Conservation (phyloP, 495 filamentous ascomycete genomes). For the Copromyces sp. region DNA sequence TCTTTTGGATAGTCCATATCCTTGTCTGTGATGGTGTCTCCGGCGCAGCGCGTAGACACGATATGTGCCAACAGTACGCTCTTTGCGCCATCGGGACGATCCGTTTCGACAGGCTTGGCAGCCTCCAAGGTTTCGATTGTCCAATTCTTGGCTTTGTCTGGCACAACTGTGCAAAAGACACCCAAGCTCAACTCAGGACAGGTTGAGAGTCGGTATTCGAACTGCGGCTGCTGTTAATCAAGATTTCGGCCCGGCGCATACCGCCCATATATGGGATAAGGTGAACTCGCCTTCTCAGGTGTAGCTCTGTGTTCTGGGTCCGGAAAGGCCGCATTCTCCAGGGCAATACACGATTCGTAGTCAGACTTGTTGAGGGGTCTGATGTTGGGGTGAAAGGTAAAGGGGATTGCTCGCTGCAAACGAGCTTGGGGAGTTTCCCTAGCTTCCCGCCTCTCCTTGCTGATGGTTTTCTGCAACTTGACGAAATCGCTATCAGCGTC, state of each 20-base stretch:
- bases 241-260: neutral
- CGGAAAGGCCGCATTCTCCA: slow-evolving; percentile 69
- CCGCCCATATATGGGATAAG: neutral
- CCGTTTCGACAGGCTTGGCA: slow-evolving; percentile 38
- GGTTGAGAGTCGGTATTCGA: slow-evolving; percentile 66
- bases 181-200: slow-evolving; percentile 77
- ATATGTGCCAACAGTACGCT: slow-evolving; percentile 71
- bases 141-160: slow-evolving; percentile 32
- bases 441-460: slow-evolving; percentile 20
- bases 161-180: slow-evolving; percentile 56
- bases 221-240: slow-evolving; percentile 38
- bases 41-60: slow-evolving; percentile 58
- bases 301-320: slow-evolving; percentile 58
- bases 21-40: slow-evolving; percentile 55
- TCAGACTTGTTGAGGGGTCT: slow-evolving; percentile 63
- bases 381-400: slow-evolving; percentile 46
- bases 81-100: slow-evolving; percentile 37
- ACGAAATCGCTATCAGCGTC: slow-evolving; percentile 28
- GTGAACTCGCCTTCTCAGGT: slow-evolving; percentile 61
- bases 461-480: slow-evolving; percentile 17
- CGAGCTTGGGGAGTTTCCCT: slow-evolving; percentile 18
- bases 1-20: slow-evolving; percentile 65
- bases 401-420: slow-evolving; percentile 20
- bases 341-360: slow-evolving; percentile 60
- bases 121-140: slow-evolving; percentile 37